These are phyloP conservation scores for Seminavis robusta DNA, from an alignment of 108 stramenopile species.

Conservation along the genomic window DNA sequence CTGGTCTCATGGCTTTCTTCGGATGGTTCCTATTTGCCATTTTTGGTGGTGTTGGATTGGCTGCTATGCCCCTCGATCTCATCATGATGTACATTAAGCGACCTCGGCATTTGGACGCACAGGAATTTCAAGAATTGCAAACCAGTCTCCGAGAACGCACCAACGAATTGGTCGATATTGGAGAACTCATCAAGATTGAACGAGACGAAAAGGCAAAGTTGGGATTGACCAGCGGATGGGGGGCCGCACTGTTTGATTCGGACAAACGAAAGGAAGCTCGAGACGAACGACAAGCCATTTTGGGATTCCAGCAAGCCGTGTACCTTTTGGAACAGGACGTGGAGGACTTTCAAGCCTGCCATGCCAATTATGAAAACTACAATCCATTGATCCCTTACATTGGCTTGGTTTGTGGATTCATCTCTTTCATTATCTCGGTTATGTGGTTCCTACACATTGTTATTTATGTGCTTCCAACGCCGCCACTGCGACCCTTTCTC, in stretches of 20 bases:
- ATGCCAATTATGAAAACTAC: constrained; percentile 74
- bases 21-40: constrained; percentile 95
- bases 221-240: constrained; percentile 6
- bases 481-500: constrained; percentile 71
- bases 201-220: constrained; percentile 34
- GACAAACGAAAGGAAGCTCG: constrained; percentile 53
- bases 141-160: constrained; percentile 68
- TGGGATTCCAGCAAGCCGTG: constrained; percentile 88
- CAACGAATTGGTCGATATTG: constrained; percentile 86
- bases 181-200: constrained; percentile 82
- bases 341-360: constrained; percentile 59
- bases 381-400: constrained; percentile 86
- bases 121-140: constrained; percentile 81
- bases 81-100: constrained; percentile 69
- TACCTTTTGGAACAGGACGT: constrained; percentile 80
- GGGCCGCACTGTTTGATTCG: too few species aligned
- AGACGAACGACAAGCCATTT: constrained; percentile 60
- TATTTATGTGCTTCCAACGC: constrained; percentile 75
- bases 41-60: constrained; percentile 92
- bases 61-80: constrained; percentile 88
- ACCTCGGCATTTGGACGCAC: constrained; percentile 82
- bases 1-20: constrained; percentile 87
- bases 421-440: constrained; percentile 66
- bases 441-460: constrained; percentile 92
- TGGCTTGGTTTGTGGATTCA: constrained; percentile 62